These are phyloP conservation scores for Fomitopsis pulvina DNA, from an alignment of 768 basidiomycete species.

Conservation along the genomic window DNA sequence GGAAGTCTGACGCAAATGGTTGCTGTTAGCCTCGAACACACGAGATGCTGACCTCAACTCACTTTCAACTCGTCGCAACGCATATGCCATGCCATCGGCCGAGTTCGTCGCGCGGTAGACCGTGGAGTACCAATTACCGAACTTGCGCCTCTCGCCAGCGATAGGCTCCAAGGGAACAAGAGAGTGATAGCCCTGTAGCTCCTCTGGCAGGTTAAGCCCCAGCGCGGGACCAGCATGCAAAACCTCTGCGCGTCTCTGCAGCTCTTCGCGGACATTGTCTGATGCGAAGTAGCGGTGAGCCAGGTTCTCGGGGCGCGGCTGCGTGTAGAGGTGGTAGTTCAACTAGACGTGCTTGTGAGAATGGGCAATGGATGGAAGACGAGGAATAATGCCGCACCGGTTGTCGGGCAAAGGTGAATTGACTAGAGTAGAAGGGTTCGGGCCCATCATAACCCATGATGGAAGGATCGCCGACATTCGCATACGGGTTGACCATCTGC, in stretches of 20 bases:
- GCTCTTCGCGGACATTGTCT: constrained; percentile 60
- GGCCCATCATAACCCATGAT: constrained; percentile 17
- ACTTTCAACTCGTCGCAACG: constrained; percentile 86
- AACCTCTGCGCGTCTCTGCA: constrained; percentile 44
- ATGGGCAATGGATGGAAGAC: constrained; percentile 36
- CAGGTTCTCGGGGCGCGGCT: constrained; percentile 51
- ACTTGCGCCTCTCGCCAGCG: constrained; percentile 57
- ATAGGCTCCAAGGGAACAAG: constrained; percentile 71
- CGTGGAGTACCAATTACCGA: constrained; percentile 77
- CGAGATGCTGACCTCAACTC: constrained; percentile 17
- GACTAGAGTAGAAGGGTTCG: constrained; percentile 21
- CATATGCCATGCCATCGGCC: constrained; percentile 72
- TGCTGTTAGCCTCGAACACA: not conserved
- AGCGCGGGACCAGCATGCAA: constrained; percentile 28
- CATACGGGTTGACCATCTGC: constrained; percentile 14
- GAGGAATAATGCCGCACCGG: constrained; percentile 27
- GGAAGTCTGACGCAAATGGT: constrained; percentile 53
- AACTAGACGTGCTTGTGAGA: constrained; percentile 40
- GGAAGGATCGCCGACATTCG: constrained; percentile 7
- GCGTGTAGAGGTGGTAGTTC: constrained; percentile 89
- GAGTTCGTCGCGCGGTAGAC: constrained; percentile 79
- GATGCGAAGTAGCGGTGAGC: constrained; percentile 73
- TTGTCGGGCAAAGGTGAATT: constrained; percentile 20
- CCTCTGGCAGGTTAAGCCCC: constrained; percentile 68
- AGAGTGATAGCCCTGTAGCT: constrained; percentile 86